Evolutionary conservation across 192 early-diverging fungal genomes (phyloP).

Genomic region (Spizellomyces punctatus): DNA sequence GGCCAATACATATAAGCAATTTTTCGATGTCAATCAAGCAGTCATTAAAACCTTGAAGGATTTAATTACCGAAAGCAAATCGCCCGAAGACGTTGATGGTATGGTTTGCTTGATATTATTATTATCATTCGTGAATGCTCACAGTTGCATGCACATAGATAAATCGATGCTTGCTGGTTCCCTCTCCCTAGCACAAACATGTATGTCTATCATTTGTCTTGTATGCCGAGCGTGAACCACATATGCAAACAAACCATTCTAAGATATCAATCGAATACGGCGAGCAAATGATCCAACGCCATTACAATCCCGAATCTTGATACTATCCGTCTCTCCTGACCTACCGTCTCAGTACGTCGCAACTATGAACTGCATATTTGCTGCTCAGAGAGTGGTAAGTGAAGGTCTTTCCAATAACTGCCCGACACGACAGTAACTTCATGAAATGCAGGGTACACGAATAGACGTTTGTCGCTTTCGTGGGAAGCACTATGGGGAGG

Average conservation of each 20-base stretch:
- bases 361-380: constrained; percentile 98
- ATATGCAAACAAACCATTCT: not conserved
- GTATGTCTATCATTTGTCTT: constrained; percentile 7
- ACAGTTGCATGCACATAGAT: constrained; percentile 1
- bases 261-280: constrained; percentile 72
- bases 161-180: constrained; percentile 33
- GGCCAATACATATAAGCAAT: constrained; percentile 53
- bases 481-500: constrained; percentile 47
- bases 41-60: constrained; percentile 32
- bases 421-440: not conserved
- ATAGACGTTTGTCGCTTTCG: constrained; percentile 90
- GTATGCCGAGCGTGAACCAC: not conserved
- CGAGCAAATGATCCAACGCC: constrained; percentile 55
- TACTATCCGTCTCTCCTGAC: constrained; percentile 87
- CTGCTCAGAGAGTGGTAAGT: constrained; percentile 83
- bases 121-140: not conserved
- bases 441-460: constrained; percentile 65
- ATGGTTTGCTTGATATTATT: too few relatives aligned
- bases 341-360: constrained; percentile 88
- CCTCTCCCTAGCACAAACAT: constrained; percentile 35
- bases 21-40: constrained; percentile 42
- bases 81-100: too few relatives aligned
- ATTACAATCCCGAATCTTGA: constrained; percentile 75
- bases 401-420: not conserved
- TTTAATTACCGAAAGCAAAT: constrained; percentile 8